Base-by-base conservation (phyloP, 2,329 filamentous ascomycete species). In the Pseudogymnoascus pannorum region DNA sequence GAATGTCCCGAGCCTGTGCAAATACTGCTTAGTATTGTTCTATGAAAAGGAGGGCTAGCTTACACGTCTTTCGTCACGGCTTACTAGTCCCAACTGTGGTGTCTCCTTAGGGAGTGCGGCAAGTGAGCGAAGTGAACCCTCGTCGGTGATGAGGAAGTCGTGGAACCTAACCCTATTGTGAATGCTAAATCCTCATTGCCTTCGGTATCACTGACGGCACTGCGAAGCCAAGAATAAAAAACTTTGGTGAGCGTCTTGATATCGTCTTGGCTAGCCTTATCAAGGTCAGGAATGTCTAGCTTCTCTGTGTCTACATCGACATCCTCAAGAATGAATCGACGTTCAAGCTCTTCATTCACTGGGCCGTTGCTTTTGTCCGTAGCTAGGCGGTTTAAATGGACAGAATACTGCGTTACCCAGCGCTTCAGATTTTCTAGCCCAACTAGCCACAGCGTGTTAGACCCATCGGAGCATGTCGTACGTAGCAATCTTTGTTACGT, bases 111-210 rank as follows among this genome's bases (percentile, higher is more conserved):
- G 26, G 3, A 58, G 33, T 18, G 16, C 29, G 3, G 16, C 54
- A 14, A 58, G 29, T 16, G 54, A 35, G 26, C 54, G 54, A 11
- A 35, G 54, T 4, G 29, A 12, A 11, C 26, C 29, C 29, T 58
- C 54, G 7, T 58, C 54, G 29, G 35, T 58, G 54, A 58, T 16
- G 5, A 58, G 33, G 54, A 58, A 58, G 20, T 58, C 54, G 54
- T 5, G 7, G 54, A 58, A 58, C 54, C 54, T 58, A 35, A 29
- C 16, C 26, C 54, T 58, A 20, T 35, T 0, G 20, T 36, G n/a
- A 9, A 58, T 14, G 33, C 35, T 36, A 9, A 58, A 20, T 58
- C 35, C 29, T 0, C 22, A 26, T 9, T 16, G 14, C 14, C 2
- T 2, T 48, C 14, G 14, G 35, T n/a, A 33, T 35, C 29, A 18